Base-by-base conservation (phyloP, 169 alveolate species). In the Eimeria maxima region DNA sequence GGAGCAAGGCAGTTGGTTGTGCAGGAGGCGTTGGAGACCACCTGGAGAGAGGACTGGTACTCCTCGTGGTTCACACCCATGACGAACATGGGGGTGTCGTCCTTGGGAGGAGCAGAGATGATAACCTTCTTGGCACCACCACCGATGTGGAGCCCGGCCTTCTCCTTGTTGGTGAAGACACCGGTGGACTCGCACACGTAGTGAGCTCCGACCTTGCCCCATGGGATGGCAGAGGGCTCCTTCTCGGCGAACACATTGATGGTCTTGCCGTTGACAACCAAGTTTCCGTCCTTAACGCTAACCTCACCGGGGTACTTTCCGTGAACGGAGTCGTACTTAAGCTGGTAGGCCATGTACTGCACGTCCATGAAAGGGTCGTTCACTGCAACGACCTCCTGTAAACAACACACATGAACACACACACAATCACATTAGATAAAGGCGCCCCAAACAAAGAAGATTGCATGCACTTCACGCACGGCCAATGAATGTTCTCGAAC, bases 1-100 rank as follows among this genome's bases (percentile, higher is more conserved):
- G 99, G 99, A 33, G 99, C 99, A 78, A 99, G 98, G 97, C 99
- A 99, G 98, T 99, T 99, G 81, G 99, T 99, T 50, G 99, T 99
- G 99, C 99, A 99, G 95, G 99, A 99, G 83, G 99, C 99, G 98
- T 99, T 99, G 74, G 99, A 99, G 69, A 99, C 99, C 38, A 99
- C 99, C 96, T 98, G 96, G 96, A 97, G 97, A 91, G 97, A 97
- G 84, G 98, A 87, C 50, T 97, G 98, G 98, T 99, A 99, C 95
- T 97, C 96, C 87, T 98, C 97, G 94, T 99, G 99, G 98, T 99
- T 99, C 88, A 99, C 99, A 57, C 99, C 99, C 99, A 98, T 98
- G 78, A 99, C 99, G 97, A 97, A 99, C 97, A 99, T 98, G 81
- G 99, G 99, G 60, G 99, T 98, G 95, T 97, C 99, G 91, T 99